These are phyloP conservation scores for Lecanicillium sp. DNA, from an alignment of 2,329 filamentous ascomycete genomes.

Conservation along the genomic window DNA sequence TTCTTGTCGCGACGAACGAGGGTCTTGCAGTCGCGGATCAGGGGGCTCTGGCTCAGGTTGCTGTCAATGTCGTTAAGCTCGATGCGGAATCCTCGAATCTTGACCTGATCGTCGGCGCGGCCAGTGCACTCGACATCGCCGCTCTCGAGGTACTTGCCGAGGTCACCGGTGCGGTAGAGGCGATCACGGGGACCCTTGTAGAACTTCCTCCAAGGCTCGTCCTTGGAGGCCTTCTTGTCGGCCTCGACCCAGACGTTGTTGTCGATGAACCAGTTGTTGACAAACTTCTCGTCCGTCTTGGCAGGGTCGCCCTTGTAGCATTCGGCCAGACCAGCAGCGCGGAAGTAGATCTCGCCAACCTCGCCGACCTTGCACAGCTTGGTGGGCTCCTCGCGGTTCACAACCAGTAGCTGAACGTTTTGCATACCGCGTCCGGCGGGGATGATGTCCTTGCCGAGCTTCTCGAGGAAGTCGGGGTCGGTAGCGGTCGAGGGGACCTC, in stretches of 20 bases:
- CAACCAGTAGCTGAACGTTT: slow-evolving; percentile 81
- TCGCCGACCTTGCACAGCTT: slow-evolving; percentile 75
- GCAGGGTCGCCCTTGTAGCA: slow-evolving; percentile 58
- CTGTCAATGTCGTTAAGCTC: slow-evolving; percentile 91
- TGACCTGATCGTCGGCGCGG: slow-evolving; percentile 82
- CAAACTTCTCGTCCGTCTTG: slow-evolving; percentile 69
- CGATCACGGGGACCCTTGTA: slow-evolving; percentile 81
- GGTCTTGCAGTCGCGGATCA: slow-evolving; percentile 81
- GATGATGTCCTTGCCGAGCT: slow-evolving; percentile 55
- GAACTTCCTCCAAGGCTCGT: slow-evolving; percentile 70
- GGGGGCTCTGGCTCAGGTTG: slow-evolving; percentile 65
- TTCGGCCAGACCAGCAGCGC: slow-evolving; percentile 78
- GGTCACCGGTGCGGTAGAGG: slow-evolving; percentile 80
- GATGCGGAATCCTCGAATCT: slow-evolving; percentile 92
- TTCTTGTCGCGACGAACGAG: slow-evolving; percentile 50
- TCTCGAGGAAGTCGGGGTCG: slow-evolving; percentile 45
- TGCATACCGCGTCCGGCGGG: slow-evolving; percentile 82
- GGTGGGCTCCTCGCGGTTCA: slow-evolving; percentile 60
- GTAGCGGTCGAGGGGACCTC: slow-evolving; percentile 59
- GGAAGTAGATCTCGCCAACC: slow-evolving; percentile 75
- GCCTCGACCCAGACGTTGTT: slow-evolving; percentile 60
- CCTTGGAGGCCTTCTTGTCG: slow-evolving; percentile 48
- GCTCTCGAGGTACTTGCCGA: slow-evolving; percentile 65
- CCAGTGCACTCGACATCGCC: slow-evolving; percentile 75
- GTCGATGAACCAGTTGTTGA: slow-evolving; percentile 82